phyloP scores from a whole-genome alignment of 129 eudicot genomes.

The Flaveria ramosissima region DNA sequence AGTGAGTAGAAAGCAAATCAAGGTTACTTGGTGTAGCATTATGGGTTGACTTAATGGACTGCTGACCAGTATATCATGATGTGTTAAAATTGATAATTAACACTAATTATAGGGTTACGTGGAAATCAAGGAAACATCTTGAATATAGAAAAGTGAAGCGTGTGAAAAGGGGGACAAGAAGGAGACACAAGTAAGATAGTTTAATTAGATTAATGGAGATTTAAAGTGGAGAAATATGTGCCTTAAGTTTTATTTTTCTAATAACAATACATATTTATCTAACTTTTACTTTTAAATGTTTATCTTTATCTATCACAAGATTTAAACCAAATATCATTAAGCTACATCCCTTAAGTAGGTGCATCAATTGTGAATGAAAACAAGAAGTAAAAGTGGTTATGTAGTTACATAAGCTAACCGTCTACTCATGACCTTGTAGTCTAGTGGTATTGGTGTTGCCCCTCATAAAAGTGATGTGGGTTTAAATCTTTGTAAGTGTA shows the following conservation, averaged over 20 bases:
- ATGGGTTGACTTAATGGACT: constrained; percentile 27
- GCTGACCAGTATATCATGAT: neutral
- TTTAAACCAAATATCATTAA: too few relatives aligned
- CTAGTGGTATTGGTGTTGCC: too few relatives aligned
- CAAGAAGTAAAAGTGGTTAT: too few relatives aligned
- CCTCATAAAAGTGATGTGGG: too few relatives aligned
- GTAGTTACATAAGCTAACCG: too few relatives aligned
- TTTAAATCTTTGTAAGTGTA: too few relatives aligned
- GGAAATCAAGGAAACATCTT: constrained; percentile 37
- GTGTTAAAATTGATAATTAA: constrained; percentile 2
- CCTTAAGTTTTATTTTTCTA: neutral
- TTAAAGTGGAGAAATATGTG: constrained; percentile 30
- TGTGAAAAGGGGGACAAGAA: constrained; percentile 29
- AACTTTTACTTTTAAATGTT: too few relatives aligned
- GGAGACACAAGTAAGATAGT: constrained; percentile 30
- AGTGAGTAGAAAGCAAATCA: constrained; percentile 16
- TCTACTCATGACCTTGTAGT: too few relatives aligned
- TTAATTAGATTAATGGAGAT: constrained; percentile 25
- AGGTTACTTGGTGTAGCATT: constrained; percentile 5
- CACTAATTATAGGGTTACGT: constrained; percentile 20
- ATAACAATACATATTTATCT: too few relatives aligned
- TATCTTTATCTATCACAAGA: too few relatives aligned
- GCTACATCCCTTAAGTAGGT: too few relatives aligned
- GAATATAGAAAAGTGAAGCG: constrained; percentile 21
- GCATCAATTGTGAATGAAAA: too few relatives aligned